A percentile compares a stretch with the other conserved stretches of the same genome.
Conservation (phyloP, 805 yeast species). For the Candida berthetii region DNA sequence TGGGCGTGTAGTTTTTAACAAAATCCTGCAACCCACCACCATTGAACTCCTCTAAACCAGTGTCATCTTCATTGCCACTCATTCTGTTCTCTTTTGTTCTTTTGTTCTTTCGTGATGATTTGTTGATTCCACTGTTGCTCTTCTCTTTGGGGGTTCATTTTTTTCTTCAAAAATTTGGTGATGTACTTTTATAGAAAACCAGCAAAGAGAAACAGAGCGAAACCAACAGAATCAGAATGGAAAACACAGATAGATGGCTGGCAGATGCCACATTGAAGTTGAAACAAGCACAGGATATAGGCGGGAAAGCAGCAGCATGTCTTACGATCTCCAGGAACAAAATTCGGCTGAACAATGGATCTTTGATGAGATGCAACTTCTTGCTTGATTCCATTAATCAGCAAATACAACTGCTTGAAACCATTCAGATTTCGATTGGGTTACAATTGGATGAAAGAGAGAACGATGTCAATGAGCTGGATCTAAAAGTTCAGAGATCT, state of each 20-base stretch:
- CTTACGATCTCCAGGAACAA: constrained; percentile 29
- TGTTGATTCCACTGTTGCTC: too few species aligned
- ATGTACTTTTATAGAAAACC: too few species aligned
- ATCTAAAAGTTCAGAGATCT: constrained; percentile 19
- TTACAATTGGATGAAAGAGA: constrained; percentile 18
- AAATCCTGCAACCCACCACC: neutral
- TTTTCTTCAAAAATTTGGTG: too few species aligned
- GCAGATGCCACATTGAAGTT: constrained; percentile 42
- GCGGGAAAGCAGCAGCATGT: constrained; percentile 40
- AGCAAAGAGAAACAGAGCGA: too few species aligned
- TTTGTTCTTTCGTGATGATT: too few species aligned
- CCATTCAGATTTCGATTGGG: constrained; percentile 24
- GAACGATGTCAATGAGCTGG: constrained; percentile 17
- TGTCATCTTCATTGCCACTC: constrained; percentile 7
- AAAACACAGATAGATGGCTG: constrained; percentile 25
- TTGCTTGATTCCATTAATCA: constrained; percentile 37
- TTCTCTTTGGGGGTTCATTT: too few species aligned
- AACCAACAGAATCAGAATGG: too few species aligned
- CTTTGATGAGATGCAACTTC: constrained; percentile 37
- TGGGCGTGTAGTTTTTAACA: neutral
- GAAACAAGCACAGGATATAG: constrained; percentile 41
- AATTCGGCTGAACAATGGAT: constrained; percentile 33
- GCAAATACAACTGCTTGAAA: constrained; percentile 38
- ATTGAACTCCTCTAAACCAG: constrained; percentile 6
- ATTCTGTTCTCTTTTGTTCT: too few species aligned